Conservation (phyloP, 495 filamentous ascomycete genomes). For the Antarctomyces pellizariae region DNA sequence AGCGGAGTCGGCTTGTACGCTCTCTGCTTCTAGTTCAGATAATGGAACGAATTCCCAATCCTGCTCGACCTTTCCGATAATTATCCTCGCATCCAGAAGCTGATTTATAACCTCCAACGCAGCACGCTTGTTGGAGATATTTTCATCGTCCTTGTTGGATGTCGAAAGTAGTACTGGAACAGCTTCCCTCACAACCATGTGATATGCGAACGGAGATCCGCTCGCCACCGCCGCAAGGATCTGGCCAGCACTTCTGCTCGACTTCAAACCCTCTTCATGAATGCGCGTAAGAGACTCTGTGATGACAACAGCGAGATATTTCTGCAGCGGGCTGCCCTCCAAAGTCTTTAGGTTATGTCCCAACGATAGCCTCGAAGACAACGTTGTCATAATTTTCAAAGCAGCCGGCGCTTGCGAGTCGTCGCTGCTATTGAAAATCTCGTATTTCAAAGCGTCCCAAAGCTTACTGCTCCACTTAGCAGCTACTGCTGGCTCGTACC, state of each 20-base stretch:
- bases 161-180: not conserved
- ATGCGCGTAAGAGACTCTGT: constrained; percentile 6
- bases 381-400: constrained; percentile 20
- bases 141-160: no score
- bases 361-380: constrained; percentile 14
- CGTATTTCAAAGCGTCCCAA: constrained; percentile 31
- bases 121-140: constrained; percentile 6
- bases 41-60: no score
- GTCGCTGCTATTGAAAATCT: constrained; percentile 30
- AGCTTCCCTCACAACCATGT: not conserved
- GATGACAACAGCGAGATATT: not conserved
- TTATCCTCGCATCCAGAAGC: constrained; percentile 7
- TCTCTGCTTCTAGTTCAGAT: no score
- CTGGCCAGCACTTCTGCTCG: constrained; percentile 3
- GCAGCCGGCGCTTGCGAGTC: constrained; percentile 24
- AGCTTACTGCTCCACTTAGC: constrained; percentile 20
- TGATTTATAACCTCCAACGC: constrained; percentile 6
- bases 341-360: not conserved
- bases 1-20: no score
- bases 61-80: not conserved
- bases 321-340: not conserved
- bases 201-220: constrained; percentile 5
- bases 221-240: constrained; percentile 21
- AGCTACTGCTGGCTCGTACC: constrained; percentile 18
- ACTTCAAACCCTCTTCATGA: constrained; percentile 4